phyloP scores from a whole-genome alignment of 2,329 filamentous ascomycete species.

The Coniochaeta ligniaria region DNA sequence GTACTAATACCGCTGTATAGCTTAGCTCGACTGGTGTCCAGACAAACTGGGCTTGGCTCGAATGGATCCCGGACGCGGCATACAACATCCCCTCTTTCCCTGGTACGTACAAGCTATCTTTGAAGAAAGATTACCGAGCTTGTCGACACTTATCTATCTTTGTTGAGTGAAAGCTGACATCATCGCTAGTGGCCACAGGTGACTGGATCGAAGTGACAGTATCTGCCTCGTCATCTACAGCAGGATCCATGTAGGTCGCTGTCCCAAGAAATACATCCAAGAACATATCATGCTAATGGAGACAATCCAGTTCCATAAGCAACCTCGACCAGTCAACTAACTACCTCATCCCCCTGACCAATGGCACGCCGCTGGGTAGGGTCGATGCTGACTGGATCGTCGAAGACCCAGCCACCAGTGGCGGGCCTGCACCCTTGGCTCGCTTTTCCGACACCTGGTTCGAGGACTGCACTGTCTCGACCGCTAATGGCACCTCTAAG shows the following conservation, averaged over 20 bases:
- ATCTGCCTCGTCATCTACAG: conserved; percentile 12
- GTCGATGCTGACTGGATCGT: conserved; percentile 19
- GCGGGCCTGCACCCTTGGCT: conserved; percentile 10
- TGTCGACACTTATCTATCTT: no score
- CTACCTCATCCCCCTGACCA: conserved; percentile 7
- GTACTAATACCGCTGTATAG: background rate
- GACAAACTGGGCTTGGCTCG: conserved; percentile 4
- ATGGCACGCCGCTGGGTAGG: conserved; percentile 11
- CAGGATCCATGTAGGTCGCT: conserved; percentile 11
- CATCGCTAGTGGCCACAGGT: conserved; percentile 9
- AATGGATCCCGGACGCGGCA: conserved; percentile 1
- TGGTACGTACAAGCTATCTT: conserved; percentile 3
- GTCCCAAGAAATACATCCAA: background rate
- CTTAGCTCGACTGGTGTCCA: conserved; percentile 1
- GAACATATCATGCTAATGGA: background rate
- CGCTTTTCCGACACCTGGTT: conserved; percentile 17
- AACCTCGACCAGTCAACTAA: conserved; percentile 10
- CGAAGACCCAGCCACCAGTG: conserved; percentile 14
- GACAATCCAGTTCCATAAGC: conserved; percentile 8
- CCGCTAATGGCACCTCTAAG: conserved; percentile 1
- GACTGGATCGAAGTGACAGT: conserved; percentile 17
- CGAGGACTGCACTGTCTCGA: conserved; percentile 11
- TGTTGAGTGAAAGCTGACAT: background rate
- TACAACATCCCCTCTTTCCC: conserved; percentile 4
- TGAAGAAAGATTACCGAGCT: no score